These are phyloP conservation scores for Calycina herbarum DNA, from an alignment of 2,329 filamentous ascomycete genomes.

Conservation along the genomic window DNA sequence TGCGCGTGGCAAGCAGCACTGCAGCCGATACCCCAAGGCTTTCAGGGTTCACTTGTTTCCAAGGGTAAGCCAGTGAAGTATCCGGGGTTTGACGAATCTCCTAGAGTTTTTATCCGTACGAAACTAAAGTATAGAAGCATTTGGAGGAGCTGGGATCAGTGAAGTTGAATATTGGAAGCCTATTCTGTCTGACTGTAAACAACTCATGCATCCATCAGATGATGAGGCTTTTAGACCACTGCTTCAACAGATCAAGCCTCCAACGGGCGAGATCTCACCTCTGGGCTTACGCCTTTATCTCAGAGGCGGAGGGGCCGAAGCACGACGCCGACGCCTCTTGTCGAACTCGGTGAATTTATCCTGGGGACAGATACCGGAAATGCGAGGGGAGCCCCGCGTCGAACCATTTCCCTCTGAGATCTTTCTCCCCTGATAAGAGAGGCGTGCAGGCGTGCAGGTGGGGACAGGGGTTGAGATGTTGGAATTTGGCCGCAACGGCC, in stretches of 20 bases:
- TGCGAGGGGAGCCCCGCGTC: too few species aligned
- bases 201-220: neutral
- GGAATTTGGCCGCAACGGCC: neutral
- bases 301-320: neutral
- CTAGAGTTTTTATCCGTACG: neutral
- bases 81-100: neutral
- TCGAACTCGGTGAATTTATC: constrained; percentile 1
- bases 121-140: neutral
- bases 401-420: neutral
- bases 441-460: neutral
- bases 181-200: neutral
- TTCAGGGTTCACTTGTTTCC: neutral
- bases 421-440: constrained; percentile 6
- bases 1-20: neutral
- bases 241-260: neutral
- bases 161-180: neutral
- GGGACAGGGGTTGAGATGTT: neutral
- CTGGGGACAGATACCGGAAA: neutral
- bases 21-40: neutral
- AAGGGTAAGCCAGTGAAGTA: neutral
- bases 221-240: neutral
- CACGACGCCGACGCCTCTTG: neutral
- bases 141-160: neutral
- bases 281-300: neutral
- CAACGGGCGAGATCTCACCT: constrained; percentile 1